Evolutionary conservation across 371 early-diverging fungal species (phyloP).

Genomic region (Lichtheimia ornata): DNA sequence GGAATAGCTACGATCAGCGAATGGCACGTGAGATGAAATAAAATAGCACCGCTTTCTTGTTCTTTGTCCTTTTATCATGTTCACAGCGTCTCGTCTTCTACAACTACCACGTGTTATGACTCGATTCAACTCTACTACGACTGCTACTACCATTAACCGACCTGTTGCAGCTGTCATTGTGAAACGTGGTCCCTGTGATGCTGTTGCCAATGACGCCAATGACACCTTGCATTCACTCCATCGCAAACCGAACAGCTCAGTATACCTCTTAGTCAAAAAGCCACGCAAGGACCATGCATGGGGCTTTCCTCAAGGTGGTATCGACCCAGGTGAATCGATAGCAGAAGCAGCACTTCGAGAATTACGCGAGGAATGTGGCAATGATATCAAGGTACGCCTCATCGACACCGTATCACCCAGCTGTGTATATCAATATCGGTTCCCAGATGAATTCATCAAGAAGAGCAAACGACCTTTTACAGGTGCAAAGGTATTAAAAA

Average conservation of each 20-base stretch:
- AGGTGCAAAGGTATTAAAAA: slow-evolving; percentile 31
- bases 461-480: slow-evolving; percentile 17
- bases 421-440: slow-evolving; percentile 49
- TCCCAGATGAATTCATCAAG: slow-evolving; percentile 34
- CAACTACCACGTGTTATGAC: no score
- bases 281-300: slow-evolving; percentile 63
- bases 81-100: no score
- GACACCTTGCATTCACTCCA: slow-evolving; percentile 16
- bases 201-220: background rate
- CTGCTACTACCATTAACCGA: background rate
- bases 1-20: background rate
- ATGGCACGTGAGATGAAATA: background rate
- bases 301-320: slow-evolving; percentile 77
- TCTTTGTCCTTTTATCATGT: no score
- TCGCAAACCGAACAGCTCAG: slow-evolving; percentile 20
- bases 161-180: slow-evolving; percentile 9
- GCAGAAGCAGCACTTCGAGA: slow-evolving; percentile 76
- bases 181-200: background rate
- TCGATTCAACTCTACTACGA: no score
- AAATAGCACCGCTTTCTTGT: background rate
- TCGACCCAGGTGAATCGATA: slow-evolving; percentile 66
- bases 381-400: slow-evolving; percentile 69
- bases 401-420: slow-evolving; percentile 48
- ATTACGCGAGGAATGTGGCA: slow-evolving; percentile 73
- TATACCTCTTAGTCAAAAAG: slow-evolving; percentile 79